phyloP scores from a whole-genome alignment of 805 yeast genomes.

The Starmerella sirachaensis region DNA sequence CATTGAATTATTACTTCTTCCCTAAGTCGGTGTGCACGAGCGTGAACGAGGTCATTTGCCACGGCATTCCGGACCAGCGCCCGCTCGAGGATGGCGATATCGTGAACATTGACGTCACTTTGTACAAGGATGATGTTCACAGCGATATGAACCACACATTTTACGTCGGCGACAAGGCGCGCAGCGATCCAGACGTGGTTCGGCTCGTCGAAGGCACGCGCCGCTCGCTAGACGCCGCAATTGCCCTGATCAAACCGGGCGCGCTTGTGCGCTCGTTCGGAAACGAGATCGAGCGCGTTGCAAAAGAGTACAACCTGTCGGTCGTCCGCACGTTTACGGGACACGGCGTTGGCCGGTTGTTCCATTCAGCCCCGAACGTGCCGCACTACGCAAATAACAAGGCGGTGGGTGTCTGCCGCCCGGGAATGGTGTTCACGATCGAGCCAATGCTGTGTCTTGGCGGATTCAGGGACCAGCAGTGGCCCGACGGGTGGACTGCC shows the following conservation, averaged over 20 bases:
- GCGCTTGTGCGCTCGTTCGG: slow-evolving; percentile 77
- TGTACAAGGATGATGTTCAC: slow-evolving; percentile 80
- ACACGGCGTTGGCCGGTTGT: slow-evolving; percentile 76
- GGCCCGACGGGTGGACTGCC: slow-evolving; percentile 99
- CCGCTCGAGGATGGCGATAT: slow-evolving; percentile 88
- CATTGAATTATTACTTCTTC: slow-evolving; percentile 84
- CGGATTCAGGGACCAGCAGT: slow-evolving; percentile 59
- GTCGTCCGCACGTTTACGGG: slow-evolving; percentile 89
- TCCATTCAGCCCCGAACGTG: slow-evolving; percentile 85
- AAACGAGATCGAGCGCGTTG: slow-evolving; percentile 75
- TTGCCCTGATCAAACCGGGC: slow-evolving; percentile 81
- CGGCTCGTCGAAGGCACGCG: slow-evolving; percentile 86
- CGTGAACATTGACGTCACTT: slow-evolving; percentile 75
- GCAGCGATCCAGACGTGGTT: slow-evolving; percentile 65
- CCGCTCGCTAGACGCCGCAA: slow-evolving; percentile 75
- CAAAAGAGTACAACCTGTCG: slow-evolving; percentile 61
- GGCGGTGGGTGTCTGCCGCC: slow-evolving; percentile 84
- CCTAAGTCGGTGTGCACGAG: slow-evolving; percentile 91
- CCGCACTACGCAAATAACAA: slow-evolving; percentile 93
- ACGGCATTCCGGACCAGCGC: slow-evolving; percentile 90
- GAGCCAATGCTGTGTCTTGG: slow-evolving; percentile 96
- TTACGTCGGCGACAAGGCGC: slow-evolving; percentile 85
- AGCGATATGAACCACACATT: slow-evolving; percentile 94
- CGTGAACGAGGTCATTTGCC: slow-evolving; percentile 90
- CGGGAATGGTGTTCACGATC: slow-evolving; percentile 93